Conservation (phyloP, 2,329 filamentous ascomycete genomes). For the Coniochaeta prunicola region DNA sequence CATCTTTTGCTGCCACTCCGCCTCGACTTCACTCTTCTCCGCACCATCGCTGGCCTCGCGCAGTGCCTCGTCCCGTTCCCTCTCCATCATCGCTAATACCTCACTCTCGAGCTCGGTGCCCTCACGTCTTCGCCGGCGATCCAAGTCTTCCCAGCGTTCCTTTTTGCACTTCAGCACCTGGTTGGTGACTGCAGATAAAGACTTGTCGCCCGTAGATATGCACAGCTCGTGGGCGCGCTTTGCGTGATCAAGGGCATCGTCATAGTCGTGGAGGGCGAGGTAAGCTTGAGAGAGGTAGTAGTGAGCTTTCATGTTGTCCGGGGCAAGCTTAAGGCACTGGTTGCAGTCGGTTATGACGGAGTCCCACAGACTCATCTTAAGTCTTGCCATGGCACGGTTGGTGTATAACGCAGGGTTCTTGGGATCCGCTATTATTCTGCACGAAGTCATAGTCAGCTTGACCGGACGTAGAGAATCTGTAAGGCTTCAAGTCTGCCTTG, state of each 20-base stretch:
- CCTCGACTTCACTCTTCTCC: slow-evolving; percentile 38
- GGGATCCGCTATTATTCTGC: slow-evolving; percentile 69
- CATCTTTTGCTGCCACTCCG: slow-evolving; percentile 41
- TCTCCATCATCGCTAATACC: slow-evolving; percentile 43
- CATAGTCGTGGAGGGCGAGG: slow-evolving; percentile 62
- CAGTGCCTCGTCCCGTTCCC: slow-evolving; percentile 36
- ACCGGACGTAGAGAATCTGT: not conserved
- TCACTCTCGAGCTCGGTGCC: slow-evolving; percentile 53
- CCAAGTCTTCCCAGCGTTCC: slow-evolving; percentile 72
- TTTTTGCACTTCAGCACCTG: slow-evolving; percentile 78
- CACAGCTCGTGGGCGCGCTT: slow-evolving; percentile 67
- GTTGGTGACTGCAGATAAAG: slow-evolving; percentile 62
- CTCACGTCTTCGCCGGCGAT: slow-evolving; percentile 52
- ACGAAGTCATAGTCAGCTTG: slow-evolving; percentile 1
- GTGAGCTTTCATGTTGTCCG: slow-evolving; percentile 68
- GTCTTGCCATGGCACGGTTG: slow-evolving; percentile 77
- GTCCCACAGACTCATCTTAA: slow-evolving; percentile 67
- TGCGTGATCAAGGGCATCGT: slow-evolving; percentile 65
- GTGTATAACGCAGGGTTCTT: slow-evolving; percentile 76
- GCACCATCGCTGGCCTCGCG: slow-evolving; percentile 32
- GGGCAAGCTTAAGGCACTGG: slow-evolving; percentile 61
- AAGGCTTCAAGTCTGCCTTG: not conserved
- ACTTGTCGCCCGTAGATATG: slow-evolving; percentile 53
- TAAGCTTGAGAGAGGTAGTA: slow-evolving; percentile 82
- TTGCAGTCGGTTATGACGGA: slow-evolving; percentile 72